These are phyloP conservation scores for Chrysochromulina parva DNA, from an alignment of 78 protist species.

Conservation along the genomic window DNA sequence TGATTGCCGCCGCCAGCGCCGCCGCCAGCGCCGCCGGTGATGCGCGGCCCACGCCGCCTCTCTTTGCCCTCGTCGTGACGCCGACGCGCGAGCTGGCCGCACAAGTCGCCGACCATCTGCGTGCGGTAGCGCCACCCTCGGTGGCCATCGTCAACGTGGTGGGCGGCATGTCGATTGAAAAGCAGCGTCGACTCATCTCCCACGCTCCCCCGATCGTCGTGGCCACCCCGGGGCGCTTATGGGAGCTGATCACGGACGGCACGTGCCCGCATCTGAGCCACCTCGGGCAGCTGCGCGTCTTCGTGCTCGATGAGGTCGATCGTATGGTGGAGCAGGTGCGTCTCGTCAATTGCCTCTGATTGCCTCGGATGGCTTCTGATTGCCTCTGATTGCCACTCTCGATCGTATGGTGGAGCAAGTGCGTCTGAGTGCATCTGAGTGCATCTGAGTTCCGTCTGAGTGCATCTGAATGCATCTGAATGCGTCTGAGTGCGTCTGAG, in stretches of 20 bases:
- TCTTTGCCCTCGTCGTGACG: conserved; percentile 50
- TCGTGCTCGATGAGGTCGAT: conserved; percentile 42
- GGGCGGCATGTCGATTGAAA: conserved; percentile 10
- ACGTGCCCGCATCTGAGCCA: background rate
- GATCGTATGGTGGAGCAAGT: too few species aligned
- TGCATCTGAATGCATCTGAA: too few species aligned
- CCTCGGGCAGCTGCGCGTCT: background rate
- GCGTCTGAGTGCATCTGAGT: too few species aligned
- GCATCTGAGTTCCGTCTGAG: too few species aligned
- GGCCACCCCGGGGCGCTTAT: conserved; percentile 39
- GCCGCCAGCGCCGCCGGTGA: background rate
- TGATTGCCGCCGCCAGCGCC: too few species aligned
- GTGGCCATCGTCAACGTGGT: background rate
- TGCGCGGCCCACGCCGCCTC: background rate
- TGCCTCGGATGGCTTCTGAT: too few species aligned
- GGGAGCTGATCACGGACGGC: background rate
- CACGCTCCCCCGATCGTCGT: background rate
- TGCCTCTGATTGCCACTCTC: too few species aligned
- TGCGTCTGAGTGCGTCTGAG: too few species aligned
- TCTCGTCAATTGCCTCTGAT: too few species aligned
- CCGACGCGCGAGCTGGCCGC: conserved; percentile 87
- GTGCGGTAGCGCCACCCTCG: too few species aligned
- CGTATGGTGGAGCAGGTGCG: conserved; percentile 21
- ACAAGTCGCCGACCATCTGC: background rate
- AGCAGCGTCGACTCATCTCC: conserved; percentile 17